A percentile compares a stretch with the other conserved stretches of the same genome.
Conservation (phyloP, 805 yeast genomes). For the Cyberlindnera xishuangbannaensis region DNA sequence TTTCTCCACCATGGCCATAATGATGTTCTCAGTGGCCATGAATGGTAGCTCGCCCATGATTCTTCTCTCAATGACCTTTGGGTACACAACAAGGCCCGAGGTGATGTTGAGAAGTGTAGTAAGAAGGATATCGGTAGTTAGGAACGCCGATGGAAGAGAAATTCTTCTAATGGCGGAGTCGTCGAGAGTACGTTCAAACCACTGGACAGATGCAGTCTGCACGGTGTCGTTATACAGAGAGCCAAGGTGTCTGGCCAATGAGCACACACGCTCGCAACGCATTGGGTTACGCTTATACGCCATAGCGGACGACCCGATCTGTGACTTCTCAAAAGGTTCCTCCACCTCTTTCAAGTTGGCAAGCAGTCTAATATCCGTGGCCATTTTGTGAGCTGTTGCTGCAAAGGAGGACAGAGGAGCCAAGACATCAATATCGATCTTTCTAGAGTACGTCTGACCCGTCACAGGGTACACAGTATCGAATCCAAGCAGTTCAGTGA, state of each 20-base stretch:
- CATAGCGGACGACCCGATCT: conserved; percentile 98
- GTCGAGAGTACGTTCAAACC: conserved; percentile 99
- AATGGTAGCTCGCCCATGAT: conserved; percentile 92
- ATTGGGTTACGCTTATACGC: conserved; percentile 99
- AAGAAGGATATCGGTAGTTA: conserved; percentile 90
- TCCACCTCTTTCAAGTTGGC: conserved; percentile 97
- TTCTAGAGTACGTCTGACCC: conserved; percentile 98
- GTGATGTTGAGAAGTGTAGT: conserved; percentile 88
- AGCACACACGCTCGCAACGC: conserved; percentile 98
- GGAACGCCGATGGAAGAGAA: conserved; percentile 91
- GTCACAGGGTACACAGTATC: conserved; percentile 95
- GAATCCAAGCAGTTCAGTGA: conserved; percentile 88
- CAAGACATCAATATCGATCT: conserved; percentile 91
- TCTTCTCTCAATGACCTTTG: conserved; percentile 97
- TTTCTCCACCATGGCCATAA: conserved; percentile 99
- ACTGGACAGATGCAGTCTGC: conserved; percentile 95
- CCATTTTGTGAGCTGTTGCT: conserved; percentile 95
- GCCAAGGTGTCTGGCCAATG: conserved; percentile 94
- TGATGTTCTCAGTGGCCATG: conserved; percentile 98
- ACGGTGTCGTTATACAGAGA: conserved; percentile 88
- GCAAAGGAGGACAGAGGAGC: conserved; percentile 93
- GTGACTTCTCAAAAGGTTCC: conserved; percentile 98
- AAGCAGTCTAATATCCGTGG: conserved; percentile 90
- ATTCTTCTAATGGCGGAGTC: conserved; percentile 98
- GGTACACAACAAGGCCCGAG: conserved; percentile 94